These are phyloP conservation scores for Mycena rebaudengoi DNA, from an alignment of 768 basidiomycete species.

Conservation along the genomic window DNA sequence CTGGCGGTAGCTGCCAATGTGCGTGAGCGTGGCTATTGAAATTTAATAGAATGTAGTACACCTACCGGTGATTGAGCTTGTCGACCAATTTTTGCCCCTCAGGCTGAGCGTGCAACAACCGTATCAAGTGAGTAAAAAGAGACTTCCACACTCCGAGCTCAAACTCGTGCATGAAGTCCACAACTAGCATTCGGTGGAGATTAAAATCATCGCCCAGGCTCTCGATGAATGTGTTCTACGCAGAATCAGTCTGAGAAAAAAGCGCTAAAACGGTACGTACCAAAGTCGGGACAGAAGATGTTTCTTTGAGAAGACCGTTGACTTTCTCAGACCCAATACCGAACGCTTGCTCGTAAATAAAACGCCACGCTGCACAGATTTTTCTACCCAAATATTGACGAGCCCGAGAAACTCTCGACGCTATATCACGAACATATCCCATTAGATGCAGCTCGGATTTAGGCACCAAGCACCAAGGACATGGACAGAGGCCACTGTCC, in stretches of 20 bases:
- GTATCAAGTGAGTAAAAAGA: conserved; percentile 43
- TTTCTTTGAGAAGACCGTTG: conserved; percentile 5
- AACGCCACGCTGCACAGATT: not conserved
- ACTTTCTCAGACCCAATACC: not conserved
- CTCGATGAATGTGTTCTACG: conserved; percentile 47
- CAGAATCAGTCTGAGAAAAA: not conserved
- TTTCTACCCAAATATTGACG: not conserved
- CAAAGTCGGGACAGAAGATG: conserved; percentile 16
- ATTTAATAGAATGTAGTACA: not conserved
- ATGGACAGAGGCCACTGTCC: conserved; percentile 29
- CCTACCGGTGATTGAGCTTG: conserved; percentile 35
- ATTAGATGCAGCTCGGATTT: conserved; percentile 27
- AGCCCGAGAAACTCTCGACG: not conserved
- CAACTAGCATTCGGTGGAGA: conserved; percentile 35
- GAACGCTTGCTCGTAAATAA: not conserved
- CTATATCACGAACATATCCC: conserved; percentile 15
- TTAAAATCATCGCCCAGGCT: conserved; percentile 31
- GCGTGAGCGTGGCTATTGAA: not conserved
- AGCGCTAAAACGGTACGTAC: not conserved
- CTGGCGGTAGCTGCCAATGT: conserved; percentile 24
- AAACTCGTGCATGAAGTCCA: conserved; percentile 49
- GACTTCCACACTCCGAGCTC: conserved; percentile 49
- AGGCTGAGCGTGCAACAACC: conserved; percentile 35
- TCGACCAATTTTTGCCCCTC: conserved; percentile 20
- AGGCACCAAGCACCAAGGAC: conserved; percentile 29